Conservation (phyloP, 2,329 filamentous ascomycete genomes). For the Pseudopyricularia javanii region DNA sequence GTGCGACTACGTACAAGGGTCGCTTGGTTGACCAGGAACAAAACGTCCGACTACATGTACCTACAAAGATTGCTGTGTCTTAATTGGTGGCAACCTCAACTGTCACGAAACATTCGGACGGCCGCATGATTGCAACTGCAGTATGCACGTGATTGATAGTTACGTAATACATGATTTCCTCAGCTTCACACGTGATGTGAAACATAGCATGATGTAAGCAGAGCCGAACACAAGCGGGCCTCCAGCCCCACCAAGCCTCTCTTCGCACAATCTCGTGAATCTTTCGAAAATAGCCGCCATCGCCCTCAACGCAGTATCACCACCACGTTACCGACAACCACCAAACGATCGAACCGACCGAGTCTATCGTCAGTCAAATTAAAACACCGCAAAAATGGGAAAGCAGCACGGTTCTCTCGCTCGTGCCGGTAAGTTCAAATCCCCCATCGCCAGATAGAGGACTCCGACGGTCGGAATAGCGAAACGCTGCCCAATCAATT, state of each 20-base stretch:
- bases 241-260: not conserved
- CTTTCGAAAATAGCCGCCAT: not conserved
- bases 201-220: too few species aligned
- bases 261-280: not conserved
- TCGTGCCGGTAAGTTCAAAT: slow-evolving; percentile 1
- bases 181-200: not conserved
- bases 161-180: too few species aligned
- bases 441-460: not conserved
- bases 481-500: not conserved
- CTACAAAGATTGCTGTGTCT: too few species aligned
- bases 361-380: not conserved
- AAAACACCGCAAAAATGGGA: slow-evolving; percentile 3
- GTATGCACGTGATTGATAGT: not conserved
- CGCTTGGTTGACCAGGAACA: too few species aligned
- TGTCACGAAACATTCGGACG: too few species aligned
- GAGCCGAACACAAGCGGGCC: not conserved
- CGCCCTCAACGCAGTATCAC: not conserved
- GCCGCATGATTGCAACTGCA: too few species aligned
- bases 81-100: too few species aligned
- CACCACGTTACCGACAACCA: not conserved
- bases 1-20: too few species aligned
- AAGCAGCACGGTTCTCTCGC: slow-evolving; percentile 4
- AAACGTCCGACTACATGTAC: too few species aligned
- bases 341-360: not conserved
- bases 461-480: not conserved